Evolutionary conservation across 2,329 filamentous ascomycete genomes (phyloP).

Genomic region (Venturia nashicola): DNA sequence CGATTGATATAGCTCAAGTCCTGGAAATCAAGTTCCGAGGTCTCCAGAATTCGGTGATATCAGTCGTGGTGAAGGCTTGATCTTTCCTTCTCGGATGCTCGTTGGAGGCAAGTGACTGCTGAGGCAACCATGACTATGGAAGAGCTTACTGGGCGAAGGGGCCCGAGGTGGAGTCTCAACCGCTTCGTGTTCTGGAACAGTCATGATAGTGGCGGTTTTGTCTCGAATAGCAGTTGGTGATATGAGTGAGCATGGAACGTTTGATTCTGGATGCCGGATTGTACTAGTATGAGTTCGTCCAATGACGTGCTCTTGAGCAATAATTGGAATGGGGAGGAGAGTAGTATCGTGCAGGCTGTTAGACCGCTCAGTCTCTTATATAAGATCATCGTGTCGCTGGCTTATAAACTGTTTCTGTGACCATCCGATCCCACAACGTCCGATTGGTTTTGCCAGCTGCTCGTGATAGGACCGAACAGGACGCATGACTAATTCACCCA

Average conservation of each 20-base stretch:
- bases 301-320: neutral
- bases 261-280: neutral
- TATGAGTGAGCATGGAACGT: neutral
- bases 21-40: neutral
- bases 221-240: neutral
- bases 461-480: neutral
- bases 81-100: neutral
- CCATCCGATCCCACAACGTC: neutral
- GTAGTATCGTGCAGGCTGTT: neutral
- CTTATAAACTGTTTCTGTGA: neutral
- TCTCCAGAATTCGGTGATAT: neutral
- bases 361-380: neutral
- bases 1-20: neutral
- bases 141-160: slow-evolving; percentile 43
- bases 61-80: neutral
- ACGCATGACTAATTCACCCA: neutral
- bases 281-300: neutral
- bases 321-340: neutral
- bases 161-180: slow-evolving; percentile 64
- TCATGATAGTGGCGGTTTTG: slow-evolving; percentile 18
- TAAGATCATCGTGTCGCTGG: neutral
- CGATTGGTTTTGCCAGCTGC: neutral
- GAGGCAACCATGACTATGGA: no score
- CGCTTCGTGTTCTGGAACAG: slow-evolving; percentile 32
- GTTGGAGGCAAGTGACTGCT: neutral